Evolutionary conservation across 768 basidiomycete genomes (phyloP), one percentile per base, ranked within the genome.

Genomic region (Tulasnella sp.): DNA sequence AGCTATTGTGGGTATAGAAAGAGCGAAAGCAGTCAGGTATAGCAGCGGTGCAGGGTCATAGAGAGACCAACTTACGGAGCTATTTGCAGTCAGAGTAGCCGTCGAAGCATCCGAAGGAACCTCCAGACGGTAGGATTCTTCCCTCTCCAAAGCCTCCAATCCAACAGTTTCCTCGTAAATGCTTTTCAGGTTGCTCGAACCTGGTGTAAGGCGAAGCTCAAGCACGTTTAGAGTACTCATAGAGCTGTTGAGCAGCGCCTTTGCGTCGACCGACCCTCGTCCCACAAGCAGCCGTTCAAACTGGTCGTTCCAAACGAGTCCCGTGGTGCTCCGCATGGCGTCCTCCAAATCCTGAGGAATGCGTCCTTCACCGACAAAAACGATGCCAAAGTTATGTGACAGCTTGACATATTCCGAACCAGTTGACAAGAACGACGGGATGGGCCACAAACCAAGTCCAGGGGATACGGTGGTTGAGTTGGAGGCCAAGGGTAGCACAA

Each of bases 61-160:
- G 11, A 18, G 46, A 48, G 20, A 79, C 57, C 44, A 51, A 26
- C 75, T 23, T 73, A 77, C 77, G 15, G 78, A 75, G n/a, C 90
- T 89, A 80, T 88, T 89, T 10, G 92, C 91, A 0, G 83, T 85
- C 69, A 94, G 83, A 0, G 82, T 86, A 18, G 90, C 92, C n/a
- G 83, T 81, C 0, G 85, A 84, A 20, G 90, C 91, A 80, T 89
- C 86, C 26, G 82, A 80, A 0, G 91, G 90, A 20, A 93, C 84
- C 26, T 79, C 83, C 42, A 94, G 84, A 2, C 85, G 85, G 83
- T 93, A 93, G 2, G 85, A 84, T 84, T 95, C 92, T 78, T 86
- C 86, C 46, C 91, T 84, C 55, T 80, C 85, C 78, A 86, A 86
- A 16, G 91, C 82, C 1, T 87, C 85, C 74, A 86, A 84, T 7